phyloP scores from a whole-genome alignment of 2,329 filamentous ascomycete species.

The Neonectria faginata region DNA sequence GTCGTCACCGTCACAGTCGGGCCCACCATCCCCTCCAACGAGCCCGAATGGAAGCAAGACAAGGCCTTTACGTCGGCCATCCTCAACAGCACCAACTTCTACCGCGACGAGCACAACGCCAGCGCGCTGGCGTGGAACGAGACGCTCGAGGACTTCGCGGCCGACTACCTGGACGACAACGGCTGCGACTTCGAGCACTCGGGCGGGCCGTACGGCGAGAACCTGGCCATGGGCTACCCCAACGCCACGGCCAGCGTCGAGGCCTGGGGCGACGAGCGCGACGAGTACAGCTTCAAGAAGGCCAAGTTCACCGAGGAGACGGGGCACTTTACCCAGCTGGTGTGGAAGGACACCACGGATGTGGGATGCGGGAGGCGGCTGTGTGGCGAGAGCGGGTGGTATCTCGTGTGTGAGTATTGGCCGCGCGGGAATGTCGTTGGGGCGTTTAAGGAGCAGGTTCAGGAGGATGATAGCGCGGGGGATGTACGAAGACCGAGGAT shows the following conservation, averaged over 20 bases:
- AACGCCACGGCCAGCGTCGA: conserved; percentile 70
- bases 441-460: conserved; percentile 57
- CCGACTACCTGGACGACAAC: conserved; percentile 57
- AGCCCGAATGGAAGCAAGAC: conserved; percentile 48
- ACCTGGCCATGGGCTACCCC: conserved; percentile 75
- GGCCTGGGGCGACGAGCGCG: conserved; percentile 70
- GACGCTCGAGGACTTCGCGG: conserved; percentile 68
- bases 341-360: conserved; percentile 73
- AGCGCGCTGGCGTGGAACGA: conserved; percentile 71
- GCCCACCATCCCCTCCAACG: conserved; percentile 50
- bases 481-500: conserved; percentile 23
- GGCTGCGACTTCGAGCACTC: conserved; percentile 66
- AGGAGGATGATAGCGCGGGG: conserved; percentile 34
- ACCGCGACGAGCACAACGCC: conserved; percentile 73
- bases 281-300: conserved; percentile 67
- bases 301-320: conserved; percentile 69
- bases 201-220: conserved; percentile 77
- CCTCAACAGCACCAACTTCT: conserved; percentile 74
- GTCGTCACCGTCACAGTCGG: conserved; percentile 49
- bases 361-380: conserved; percentile 66
- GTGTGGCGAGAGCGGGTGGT: conserved; percentile 67
- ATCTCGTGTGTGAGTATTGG: conserved; percentile 77
- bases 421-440: conserved; percentile 73
- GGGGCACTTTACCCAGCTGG: conserved; percentile 79
- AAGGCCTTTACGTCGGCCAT: conserved; percentile 64